Evolutionary conservation across 192 early-diverging fungal species (phyloP).

Genomic region (Pilaira anomala): DNA sequence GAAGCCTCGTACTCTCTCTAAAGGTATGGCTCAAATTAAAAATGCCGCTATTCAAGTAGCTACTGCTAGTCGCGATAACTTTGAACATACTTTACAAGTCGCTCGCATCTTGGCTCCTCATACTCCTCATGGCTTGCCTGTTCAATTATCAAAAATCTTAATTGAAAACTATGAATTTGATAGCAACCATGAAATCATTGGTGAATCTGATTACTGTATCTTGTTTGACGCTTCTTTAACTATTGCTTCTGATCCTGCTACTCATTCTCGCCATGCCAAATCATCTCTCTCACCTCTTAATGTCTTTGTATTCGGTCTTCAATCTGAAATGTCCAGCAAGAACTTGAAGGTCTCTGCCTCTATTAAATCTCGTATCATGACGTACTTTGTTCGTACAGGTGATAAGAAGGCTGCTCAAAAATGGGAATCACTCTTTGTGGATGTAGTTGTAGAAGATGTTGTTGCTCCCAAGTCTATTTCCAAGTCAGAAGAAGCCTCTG

Average conservation of each 20-base stretch:
- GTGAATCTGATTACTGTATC: slow-evolving; percentile 9
- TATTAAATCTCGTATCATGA: background rate
- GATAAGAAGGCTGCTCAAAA: background rate
- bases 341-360: background rate
- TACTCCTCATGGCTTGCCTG: slow-evolving; percentile 2
- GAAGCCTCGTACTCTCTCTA: slow-evolving; percentile 12
- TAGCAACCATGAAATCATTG: background rate
- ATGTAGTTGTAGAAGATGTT: background rate
- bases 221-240: slow-evolving; percentile 14
- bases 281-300: background rate
- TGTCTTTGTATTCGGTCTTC: background rate
- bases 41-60: slow-evolving; percentile 15
- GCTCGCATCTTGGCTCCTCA: slow-evolving; percentile 4
- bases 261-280: background rate
- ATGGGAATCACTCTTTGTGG: background rate
- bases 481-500: slow-evolving; percentile 2
- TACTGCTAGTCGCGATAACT: background rate
- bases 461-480: background rate
- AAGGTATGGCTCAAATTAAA: slow-evolving; percentile 15
- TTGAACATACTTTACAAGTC: background rate
- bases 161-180: slow-evolving; percentile 16
- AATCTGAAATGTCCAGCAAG: slow-evolving; percentile 1
- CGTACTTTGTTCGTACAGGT: background rate
- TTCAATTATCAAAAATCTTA: background rate
- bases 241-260: background rate